These are phyloP conservation scores for Kitagawia praeruptora DNA, from an alignment of 129 eudicot species.

Conservation along the genomic window DNA sequence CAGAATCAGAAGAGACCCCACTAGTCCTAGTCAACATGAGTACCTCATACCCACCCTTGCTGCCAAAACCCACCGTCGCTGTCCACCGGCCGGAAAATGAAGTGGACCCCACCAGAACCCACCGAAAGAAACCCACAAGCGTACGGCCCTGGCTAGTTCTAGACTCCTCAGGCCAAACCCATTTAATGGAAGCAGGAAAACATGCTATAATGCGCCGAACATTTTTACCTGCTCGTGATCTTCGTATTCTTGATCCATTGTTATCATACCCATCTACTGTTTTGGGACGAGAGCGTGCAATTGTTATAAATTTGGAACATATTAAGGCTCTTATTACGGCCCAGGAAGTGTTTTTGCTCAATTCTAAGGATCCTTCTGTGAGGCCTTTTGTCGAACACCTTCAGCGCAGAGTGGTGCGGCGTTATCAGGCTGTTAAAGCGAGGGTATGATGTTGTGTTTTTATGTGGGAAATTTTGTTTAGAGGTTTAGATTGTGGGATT, in stretches of 20 bases:
- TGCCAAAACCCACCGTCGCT: background rate
- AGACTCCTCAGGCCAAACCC: constrained; percentile 50
- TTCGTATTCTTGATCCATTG: constrained; percentile 79
- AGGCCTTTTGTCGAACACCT: constrained; percentile 71
- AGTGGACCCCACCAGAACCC: constrained; percentile 8
- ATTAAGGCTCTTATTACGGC: constrained; percentile 89
- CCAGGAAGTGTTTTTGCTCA: constrained; percentile 63
- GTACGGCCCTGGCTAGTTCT: constrained; percentile 58
- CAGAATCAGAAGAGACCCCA: background rate
- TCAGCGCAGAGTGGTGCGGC: constrained; percentile 47
- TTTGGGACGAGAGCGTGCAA: constrained; percentile 69
- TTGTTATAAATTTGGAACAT: constrained; percentile 91
- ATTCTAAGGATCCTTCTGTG: constrained; percentile 72
- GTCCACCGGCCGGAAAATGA: constrained; percentile 10
- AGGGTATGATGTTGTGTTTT: constrained; percentile 31
- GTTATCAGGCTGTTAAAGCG: constrained; percentile 43
- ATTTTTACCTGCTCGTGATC: constrained; percentile 91
- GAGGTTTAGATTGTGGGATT: background rate
- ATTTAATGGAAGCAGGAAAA: constrained; percentile 67
- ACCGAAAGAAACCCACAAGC: constrained; percentile 53
- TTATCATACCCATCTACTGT: constrained; percentile 84
- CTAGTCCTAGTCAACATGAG: background rate
- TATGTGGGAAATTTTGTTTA: background rate
- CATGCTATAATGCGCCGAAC: constrained; percentile 90
- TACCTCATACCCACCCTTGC: background rate